Base-by-base conservation (phyloP, 148 eudicot species). In the Arbutus unedo region DNA sequence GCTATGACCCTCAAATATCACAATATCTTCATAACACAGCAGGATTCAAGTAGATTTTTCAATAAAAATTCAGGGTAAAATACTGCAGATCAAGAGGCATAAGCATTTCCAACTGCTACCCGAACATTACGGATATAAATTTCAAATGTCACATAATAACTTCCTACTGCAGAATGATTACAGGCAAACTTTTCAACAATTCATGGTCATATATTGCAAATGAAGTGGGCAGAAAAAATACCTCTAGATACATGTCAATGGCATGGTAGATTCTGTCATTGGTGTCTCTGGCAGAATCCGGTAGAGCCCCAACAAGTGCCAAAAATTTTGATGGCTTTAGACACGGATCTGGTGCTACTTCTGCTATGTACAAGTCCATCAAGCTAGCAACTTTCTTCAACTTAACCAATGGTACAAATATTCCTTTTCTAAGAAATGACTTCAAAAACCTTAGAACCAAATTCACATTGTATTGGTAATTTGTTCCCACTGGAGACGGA, bases 301-400 rank as follows among this genome's bases (percentile, higher is more conserved):
- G 96, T 78, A 95, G 85, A 4, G 91, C 84, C 72, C 79, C 85
- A 31, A 92, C 78, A 23, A 93, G 89, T 13, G 90, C 90, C 44
- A 89, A 81, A 82, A 95, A 93, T 81, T 91, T 93, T 3, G 92
- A 89, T 13, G 95, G 88, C 82, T 90, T 92, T 73, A 95, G 76
- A 82, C 78, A 74, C 15, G 92, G 92, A 85, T 95, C 98, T 0
- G 98, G 98, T 3, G 97, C 94, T 44, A 95, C 91, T 89, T 95
- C 98, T 59, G 93, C 90, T 47, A 92, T 78, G 81, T 90, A 95
- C 84, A 83, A 75, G 80, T 93, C 95, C 85, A 95, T 79, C 82
- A 93, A 79, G 70, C 75, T 77, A 48, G 92, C 87, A 48, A 90
- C 93, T 87, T 89, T 92, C 83, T 76, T 84, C 88, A 91, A 48